These are phyloP conservation scores for Hippophae rhamnoides DNA, from an alignment of 306 rosid species.

Conservation along the genomic window DNA sequence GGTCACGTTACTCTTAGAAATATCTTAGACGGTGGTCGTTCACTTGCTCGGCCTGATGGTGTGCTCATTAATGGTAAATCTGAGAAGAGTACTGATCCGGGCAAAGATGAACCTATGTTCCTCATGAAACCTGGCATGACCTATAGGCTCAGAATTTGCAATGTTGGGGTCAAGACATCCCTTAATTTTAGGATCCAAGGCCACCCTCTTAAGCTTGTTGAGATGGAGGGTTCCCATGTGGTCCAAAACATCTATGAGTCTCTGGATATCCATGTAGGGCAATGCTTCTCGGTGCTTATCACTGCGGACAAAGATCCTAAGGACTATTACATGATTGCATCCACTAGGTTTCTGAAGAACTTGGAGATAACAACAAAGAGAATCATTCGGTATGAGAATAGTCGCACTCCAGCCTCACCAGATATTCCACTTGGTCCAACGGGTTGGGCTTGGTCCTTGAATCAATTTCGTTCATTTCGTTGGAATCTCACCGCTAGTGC, in stretches of 20 bases:
- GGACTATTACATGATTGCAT: conserved; percentile 65
- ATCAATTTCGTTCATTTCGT: conserved; percentile 67
- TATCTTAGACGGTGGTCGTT: conserved; percentile 44
- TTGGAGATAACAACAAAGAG: conserved; percentile 31
- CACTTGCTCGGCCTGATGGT: conserved; percentile 51
- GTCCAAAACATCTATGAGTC: conserved; percentile 63
- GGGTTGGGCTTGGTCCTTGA: conserved; percentile 93
- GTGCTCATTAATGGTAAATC: conserved; percentile 60
- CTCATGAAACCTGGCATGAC: conserved; percentile 63
- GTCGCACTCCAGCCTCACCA: conserved; percentile 46
- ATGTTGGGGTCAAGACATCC: conserved; percentile 55
- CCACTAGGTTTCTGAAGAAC: conserved; percentile 53
- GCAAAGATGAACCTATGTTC: conserved; percentile 56
- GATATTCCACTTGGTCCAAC: conserved; percentile 45
- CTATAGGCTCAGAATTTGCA: conserved; percentile 71
- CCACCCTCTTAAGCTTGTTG: conserved; percentile 58
- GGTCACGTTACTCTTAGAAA: conserved; percentile 39
- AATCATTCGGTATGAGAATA: conserved; percentile 38
- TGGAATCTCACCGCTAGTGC: conserved; percentile 91
- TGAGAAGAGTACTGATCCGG: conserved; percentile 36
- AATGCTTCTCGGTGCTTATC: conserved; percentile 55
- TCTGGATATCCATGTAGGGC: conserved; percentile 65
- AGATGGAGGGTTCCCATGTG: conserved; percentile 80
- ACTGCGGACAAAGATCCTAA: conserved; percentile 55
- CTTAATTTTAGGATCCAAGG: conserved; percentile 70